Conservation (phyloP, 2,329 filamentous ascomycete genomes). For the Stagonosporopsis chrysanthemi region DNA sequence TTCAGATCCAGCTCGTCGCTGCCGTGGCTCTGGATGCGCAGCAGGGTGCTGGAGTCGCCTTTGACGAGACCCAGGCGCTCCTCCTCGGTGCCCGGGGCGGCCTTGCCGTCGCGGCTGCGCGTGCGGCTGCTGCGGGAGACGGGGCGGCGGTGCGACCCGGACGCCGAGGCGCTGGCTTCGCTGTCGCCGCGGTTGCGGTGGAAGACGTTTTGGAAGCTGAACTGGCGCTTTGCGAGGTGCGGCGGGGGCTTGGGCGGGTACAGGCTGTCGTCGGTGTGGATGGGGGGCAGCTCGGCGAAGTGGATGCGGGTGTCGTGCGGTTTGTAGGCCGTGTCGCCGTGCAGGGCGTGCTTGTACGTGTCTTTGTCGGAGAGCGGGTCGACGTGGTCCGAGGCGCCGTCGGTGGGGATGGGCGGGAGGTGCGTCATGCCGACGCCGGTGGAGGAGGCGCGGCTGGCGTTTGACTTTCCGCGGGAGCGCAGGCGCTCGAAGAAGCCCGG, state of each 20-base stretch:
- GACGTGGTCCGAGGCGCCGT: conserved; percentile 27
- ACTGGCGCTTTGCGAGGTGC: conserved; percentile 72
- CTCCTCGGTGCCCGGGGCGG: conserved; percentile 72
- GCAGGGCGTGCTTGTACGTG: conserved; percentile 54
- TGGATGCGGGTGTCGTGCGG: conserved; percentile 52
- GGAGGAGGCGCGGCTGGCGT: conserved; percentile 31
- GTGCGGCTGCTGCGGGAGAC: conserved; percentile 40
- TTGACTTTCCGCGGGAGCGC: conserved; percentile 46
- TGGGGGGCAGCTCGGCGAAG: conserved; percentile 51
- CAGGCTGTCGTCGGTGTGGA: conserved; percentile 50
- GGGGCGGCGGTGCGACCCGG: conserved; percentile 23
- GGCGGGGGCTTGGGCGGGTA: conserved; percentile 66
- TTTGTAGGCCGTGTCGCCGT: conserved; percentile 59
- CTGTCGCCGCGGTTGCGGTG: conserved; percentile 54
- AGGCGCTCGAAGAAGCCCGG: conserved; percentile 57
- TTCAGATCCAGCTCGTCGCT: conserved; percentile 31
- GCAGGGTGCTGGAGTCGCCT: conserved; percentile 62
- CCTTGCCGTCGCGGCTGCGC: conserved; percentile 44
- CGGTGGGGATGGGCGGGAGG: conserved; percentile 31
- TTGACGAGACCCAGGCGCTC: conserved; percentile 84
- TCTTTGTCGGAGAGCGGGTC: conserved; percentile 50
- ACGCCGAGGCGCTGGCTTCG: conserved; percentile 28
- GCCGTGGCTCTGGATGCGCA: conserved; percentile 38
- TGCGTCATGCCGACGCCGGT: conserved; percentile 32
- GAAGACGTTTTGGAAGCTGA: conserved; percentile 92